Evolutionary conservation across 2,329 filamentous ascomycete species (phyloP), one percentile per base, ranked within the genome.

Genomic region (Venturia effusa): DNA sequence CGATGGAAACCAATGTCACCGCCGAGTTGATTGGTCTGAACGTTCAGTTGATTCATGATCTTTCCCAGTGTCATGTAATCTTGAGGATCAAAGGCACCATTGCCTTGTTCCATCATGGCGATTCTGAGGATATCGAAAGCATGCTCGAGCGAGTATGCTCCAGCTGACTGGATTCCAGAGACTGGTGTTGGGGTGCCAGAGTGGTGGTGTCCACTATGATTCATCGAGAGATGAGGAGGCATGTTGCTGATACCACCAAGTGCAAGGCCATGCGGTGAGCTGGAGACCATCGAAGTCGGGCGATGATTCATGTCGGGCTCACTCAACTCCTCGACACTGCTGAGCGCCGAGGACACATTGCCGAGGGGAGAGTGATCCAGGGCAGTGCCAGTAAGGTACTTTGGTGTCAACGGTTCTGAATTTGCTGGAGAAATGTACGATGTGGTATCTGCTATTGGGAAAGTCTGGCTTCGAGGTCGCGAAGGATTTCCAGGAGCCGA

Each of bases 381-480:
- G 22, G 78, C 75, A 27, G 78, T 74, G 37, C 76, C 75, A 39
- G 75, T 73, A 6, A 77, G 70, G 67, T 80, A 80, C 71, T 85
- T 84, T 24, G 83, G 79, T n/a, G 80, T 82, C 27, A 81, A 70
- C 19, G 80, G 76, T 57, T 86, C 83, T n/a, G 79, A 78, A 1
- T 79, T 75, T 40, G 78, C 70, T 32, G 79, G 78, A 41, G 80
- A 79, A 66, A 83, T 78, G 69, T 82, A 82, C 22, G 67, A 40
- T 22, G 40, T 30, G 4, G 40, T 17, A 15, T 64, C 63, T 24
- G 71, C 66, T 55, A 87, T 85, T 0, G 92, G 90, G 67, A 96
- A 92, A 0, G 91, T 96, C 74, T 95, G 91, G 73, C 90, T 94
- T 70, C 91, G 83, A n/a, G 89, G 90, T 64, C 90, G 30, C 10